Conservation (phyloP, 2,329 filamentous ascomycete species). For the Epichloe elymi region DNA sequence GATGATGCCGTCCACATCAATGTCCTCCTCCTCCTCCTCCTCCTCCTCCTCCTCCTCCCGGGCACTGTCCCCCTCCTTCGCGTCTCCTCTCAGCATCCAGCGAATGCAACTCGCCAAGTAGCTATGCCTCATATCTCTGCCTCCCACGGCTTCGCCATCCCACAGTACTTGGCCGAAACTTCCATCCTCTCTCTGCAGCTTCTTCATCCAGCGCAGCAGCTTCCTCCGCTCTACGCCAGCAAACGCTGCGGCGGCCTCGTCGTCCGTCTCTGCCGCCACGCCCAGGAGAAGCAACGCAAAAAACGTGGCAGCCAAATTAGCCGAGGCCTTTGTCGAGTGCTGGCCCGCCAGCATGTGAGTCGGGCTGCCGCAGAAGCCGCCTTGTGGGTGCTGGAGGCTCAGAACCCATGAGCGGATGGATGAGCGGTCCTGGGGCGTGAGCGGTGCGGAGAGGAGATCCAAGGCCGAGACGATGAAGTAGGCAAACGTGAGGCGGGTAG, state of each 20-base stretch:
- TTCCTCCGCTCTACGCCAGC: constrained; percentile 51
- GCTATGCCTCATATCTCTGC: constrained; percentile 75
- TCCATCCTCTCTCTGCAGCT: constrained; percentile 68
- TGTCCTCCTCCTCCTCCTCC: constrained; percentile 60
- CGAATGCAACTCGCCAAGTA: constrained; percentile 72
- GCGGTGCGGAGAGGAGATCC: constrained; percentile 59
- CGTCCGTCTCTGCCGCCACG: constrained; percentile 28
- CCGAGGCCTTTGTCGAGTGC: constrained; percentile 33
- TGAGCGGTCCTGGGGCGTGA: constrained; percentile 30
- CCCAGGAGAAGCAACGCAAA: constrained; percentile 78
- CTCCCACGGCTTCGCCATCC: constrained; percentile 51
- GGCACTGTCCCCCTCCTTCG: constrained; percentile 36
- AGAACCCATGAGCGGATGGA: constrained; percentile 65
- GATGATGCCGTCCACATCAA: constrained; percentile 59
- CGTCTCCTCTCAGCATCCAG: constrained; percentile 62
- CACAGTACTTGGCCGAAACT: constrained; percentile 80
- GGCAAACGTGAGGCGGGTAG: constrained; percentile 76
- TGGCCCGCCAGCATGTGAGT: constrained; percentile 35
- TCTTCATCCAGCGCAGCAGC: constrained; percentile 61
- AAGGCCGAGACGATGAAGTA: constrained; percentile 82
- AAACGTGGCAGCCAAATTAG: constrained; percentile 77
- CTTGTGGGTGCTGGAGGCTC: constrained; percentile 67
- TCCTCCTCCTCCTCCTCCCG: constrained; percentile 44
- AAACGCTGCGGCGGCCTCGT: constrained; percentile 32
- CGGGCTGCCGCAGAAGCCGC: constrained; percentile 81